phyloP scores from a whole-genome alignment of 345 rosid genomes.

The Conringia planisiliqua region DNA sequence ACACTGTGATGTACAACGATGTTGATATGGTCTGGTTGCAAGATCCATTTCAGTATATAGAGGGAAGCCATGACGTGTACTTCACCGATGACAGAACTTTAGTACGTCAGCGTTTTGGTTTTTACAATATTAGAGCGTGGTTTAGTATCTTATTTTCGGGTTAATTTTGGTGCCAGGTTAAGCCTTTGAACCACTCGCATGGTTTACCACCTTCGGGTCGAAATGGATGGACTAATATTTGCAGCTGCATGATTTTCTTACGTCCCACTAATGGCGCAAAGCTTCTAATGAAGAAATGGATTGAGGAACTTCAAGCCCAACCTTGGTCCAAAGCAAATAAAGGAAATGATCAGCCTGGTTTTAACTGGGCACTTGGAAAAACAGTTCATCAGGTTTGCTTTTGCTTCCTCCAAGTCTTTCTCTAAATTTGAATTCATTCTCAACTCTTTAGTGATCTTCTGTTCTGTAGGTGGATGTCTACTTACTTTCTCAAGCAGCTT shows the following conservation, averaged over 20 bases:
- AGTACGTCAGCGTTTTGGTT: too few relatives aligned
- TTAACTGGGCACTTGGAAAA: conserved; percentile 39
- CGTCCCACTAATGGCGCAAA: conserved; percentile 6
- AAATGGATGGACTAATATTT: not conserved
- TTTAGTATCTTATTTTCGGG: too few relatives aligned
- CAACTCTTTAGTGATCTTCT: not conserved
- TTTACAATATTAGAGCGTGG: too few relatives aligned
- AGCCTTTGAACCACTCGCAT: conserved; percentile 18
- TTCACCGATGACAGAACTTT: conserved; percentile 73
- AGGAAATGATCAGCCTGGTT: conserved; percentile 73
- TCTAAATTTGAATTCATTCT: not conserved
- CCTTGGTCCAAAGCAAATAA: not conserved
- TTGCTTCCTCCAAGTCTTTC: too few relatives aligned
- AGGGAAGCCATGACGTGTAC: conserved; percentile 82
- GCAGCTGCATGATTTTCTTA: conserved; percentile 20
- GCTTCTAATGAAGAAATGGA: conserved; percentile 24
- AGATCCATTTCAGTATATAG: conserved; percentile 72
- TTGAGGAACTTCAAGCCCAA: conserved; percentile 29
- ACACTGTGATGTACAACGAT: conserved; percentile 20
- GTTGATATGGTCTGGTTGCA: conserved; percentile 41
- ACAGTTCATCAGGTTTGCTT: conserved; percentile 50
- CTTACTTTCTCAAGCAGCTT: conserved; percentile 74
- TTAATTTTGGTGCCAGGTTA: conserved; percentile 1
- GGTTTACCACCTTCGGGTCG: not conserved
- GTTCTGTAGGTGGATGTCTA: conserved; percentile 64